Evolutionary conservation across 306 rosid species (phyloP).

Genomic region (Malus orientalis): DNA sequence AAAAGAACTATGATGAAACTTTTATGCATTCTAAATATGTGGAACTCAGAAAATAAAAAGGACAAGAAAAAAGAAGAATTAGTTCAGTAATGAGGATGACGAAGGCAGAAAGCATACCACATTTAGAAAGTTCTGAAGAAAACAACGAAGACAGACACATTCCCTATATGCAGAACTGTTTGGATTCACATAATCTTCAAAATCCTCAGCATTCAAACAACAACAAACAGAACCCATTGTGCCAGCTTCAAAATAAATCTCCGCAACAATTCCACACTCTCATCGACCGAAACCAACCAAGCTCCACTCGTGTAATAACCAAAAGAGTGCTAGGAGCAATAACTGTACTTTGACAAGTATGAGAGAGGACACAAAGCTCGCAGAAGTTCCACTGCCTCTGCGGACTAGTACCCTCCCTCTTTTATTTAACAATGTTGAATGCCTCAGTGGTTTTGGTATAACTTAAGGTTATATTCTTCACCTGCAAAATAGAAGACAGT

Average conservation of each 20-base stretch:
- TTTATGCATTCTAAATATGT: neutral
- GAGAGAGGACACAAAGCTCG: slow-evolving; percentile 74
- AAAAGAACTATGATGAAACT: neutral
- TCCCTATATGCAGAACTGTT: slow-evolving; percentile 64
- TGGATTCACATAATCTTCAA: slow-evolving; percentile 85
- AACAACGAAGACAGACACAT: slow-evolving; percentile 72
- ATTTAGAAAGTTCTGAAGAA: slow-evolving; percentile 56
- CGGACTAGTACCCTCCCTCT: slow-evolving; percentile 68
- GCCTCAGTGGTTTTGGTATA: slow-evolving; percentile 8
- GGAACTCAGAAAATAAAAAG: neutral
- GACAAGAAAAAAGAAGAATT: neutral
- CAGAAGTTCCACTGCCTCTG: slow-evolving; percentile 66
- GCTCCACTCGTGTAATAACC: slow-evolving; percentile 18
- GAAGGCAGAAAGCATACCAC: slow-evolving; percentile 49
- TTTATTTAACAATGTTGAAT: slow-evolving; percentile 19
- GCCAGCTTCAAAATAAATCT: slow-evolving; percentile 33
- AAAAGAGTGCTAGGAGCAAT: slow-evolving; percentile 19
- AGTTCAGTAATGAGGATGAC: neutral
- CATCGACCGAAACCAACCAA: slow-evolving; percentile 16
- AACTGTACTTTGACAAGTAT: slow-evolving; percentile 13
- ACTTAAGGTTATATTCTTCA: slow-evolving; percentile 4
- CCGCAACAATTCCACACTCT: slow-evolving; percentile 28
- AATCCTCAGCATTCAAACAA: slow-evolving; percentile 58
- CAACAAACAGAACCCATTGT: slow-evolving; percentile 94
- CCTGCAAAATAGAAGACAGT: slow-evolving; percentile 42